These are phyloP conservation scores for Fusarium armeniacum DNA, from an alignment of 2,329 filamentous ascomycete species.

Conservation along the genomic window DNA sequence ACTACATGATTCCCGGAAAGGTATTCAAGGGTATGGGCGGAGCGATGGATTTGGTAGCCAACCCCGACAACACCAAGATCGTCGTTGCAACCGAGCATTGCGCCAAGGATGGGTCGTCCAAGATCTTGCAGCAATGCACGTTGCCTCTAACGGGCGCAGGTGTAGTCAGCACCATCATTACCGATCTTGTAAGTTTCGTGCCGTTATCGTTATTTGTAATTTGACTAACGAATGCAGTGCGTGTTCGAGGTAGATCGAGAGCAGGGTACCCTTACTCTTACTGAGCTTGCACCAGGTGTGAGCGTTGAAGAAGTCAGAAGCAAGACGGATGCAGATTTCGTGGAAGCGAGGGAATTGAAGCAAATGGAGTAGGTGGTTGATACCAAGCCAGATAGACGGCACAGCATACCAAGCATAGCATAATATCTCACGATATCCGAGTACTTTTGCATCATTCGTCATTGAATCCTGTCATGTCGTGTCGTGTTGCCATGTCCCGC, in stretches of 20 bases:
- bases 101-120: conserved; percentile 76
- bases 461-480: conserved; percentile 16
- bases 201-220: neutral
- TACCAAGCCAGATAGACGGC: conserved; percentile 17
- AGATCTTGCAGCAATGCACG: conserved; percentile 74
- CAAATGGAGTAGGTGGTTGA: conserved; percentile 55
- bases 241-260: conserved; percentile 77
- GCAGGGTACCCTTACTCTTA: conserved; percentile 74
- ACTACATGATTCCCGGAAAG: conserved; percentile 93
- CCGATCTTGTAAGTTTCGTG: conserved; percentile 72
- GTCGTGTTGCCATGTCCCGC: conserved; percentile 9
- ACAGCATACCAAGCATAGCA: conserved; percentile 2
- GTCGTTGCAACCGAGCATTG: conserved; percentile 79
- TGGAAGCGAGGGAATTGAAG: conserved; percentile 70
- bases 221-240: conserved; percentile 60
- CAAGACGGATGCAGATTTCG: conserved; percentile 79
- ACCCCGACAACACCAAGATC: conserved; percentile 79
- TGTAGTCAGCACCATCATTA: conserved; percentile 80
- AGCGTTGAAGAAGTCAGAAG: conserved; percentile 75
- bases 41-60: conserved; percentile 80
- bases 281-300: conserved; percentile 78
- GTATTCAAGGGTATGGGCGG: conserved; percentile 90
- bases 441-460: conserved; percentile 31
- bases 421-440: conserved; percentile 9
- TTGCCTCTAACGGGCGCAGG: conserved; percentile 75